Evolutionary conservation across 1,139 yeast genomes (phyloP), one percentile per base, ranked within the genome.

Genomic region (Suhomyces atakaporum): DNA sequence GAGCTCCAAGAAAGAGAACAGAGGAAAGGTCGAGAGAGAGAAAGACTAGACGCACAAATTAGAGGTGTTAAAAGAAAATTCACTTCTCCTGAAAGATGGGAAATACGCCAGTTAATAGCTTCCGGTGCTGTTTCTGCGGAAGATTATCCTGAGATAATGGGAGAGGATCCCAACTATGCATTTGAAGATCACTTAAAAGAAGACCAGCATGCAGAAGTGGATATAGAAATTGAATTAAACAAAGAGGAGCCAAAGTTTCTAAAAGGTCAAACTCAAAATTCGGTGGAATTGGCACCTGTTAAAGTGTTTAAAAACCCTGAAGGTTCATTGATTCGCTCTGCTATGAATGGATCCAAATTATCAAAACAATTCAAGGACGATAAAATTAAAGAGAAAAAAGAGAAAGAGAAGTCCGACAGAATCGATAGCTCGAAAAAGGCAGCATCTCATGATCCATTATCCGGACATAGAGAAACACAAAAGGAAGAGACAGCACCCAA

Each of bases 41-140:
- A 31, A 24, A 46, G 45, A 45, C 51, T 20, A 58, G 33, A 36
- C 24, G 16, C 27, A 30, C 13, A 26, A 3, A 16, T 26, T 5
- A 25, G 45, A 20, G 44, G 45, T 9, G 32, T 39, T 12, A 60
- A 67, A 39, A 69, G 80, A 48, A 64, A 87, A 34, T 58, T 84
- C 25, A 82, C 94, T 0, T 84, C 95, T 0, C 95, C 95, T 1
- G 97, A 90, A 56, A 63, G 90, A 39, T 90, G 96, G 96, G 97
- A 90, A 52, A 73, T 87, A 35, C 69, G 86, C 22, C 97, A 90
- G 52, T 65, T 87, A 22, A 82, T 84, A 23, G 84, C 94, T 0
- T 79, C 94, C 3, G 95, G 95, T 2, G 92, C 77, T 0, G 78
- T 79, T 0, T 70, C 80, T 2, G 77, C 83, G 0, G 73, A 79